A percentile compares a stretch with the other conserved stretches of the same genome.
Conservation (phyloP, 2,329 filamentous ascomycete genomes). For the Fusarium chlamydosporum region DNA sequence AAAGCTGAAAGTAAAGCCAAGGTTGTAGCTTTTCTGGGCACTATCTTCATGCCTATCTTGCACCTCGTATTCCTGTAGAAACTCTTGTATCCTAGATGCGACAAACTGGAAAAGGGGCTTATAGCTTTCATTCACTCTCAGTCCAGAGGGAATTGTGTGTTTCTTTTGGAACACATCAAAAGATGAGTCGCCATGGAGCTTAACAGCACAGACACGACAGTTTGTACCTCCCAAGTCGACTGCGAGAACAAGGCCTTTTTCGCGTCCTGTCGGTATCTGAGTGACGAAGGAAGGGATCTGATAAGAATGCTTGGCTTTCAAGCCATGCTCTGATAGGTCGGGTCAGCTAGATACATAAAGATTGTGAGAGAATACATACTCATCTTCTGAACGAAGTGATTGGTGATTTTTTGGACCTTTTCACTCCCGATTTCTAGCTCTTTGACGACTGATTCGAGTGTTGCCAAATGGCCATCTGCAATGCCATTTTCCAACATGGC, state of each 20-base stretch:
- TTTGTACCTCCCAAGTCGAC: constrained; percentile 16
- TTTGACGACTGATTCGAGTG: neutral
- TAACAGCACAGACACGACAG: constrained; percentile 16
- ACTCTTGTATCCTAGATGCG: neutral
- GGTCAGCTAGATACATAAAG: neutral
- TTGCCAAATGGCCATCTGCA: neutral
- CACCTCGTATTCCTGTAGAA: neutral
- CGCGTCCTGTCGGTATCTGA: constrained; percentile 14
- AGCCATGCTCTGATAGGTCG: constrained; percentile 23
- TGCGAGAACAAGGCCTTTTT: constrained; percentile 21
- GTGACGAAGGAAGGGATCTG: constrained; percentile 32
- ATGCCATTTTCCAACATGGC: constrained; percentile 3
- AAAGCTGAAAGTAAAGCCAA: constrained; percentile 24
- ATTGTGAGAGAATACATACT: constrained; percentile 1
- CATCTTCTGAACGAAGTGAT: constrained; percentile 13
- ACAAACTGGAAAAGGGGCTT: constrained; percentile 18
- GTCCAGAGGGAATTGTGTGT: neutral
- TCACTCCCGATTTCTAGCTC: neutral
- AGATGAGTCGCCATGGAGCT: constrained; percentile 9
- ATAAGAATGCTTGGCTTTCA: constrained; percentile 29
- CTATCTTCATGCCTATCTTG: rapidly evolving
- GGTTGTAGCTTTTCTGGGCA: neutral
- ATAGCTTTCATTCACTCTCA: constrained; percentile 7
- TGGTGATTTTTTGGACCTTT: constrained; percentile 5
- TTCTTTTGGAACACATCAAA: constrained; percentile 15